A percentile compares a stretch with the other conserved stretches of the same genome.
Evolutionary conservation across 129 eudicot genomes (phyloP).

Genomic region (Gnaphalium uliginosum): DNA sequence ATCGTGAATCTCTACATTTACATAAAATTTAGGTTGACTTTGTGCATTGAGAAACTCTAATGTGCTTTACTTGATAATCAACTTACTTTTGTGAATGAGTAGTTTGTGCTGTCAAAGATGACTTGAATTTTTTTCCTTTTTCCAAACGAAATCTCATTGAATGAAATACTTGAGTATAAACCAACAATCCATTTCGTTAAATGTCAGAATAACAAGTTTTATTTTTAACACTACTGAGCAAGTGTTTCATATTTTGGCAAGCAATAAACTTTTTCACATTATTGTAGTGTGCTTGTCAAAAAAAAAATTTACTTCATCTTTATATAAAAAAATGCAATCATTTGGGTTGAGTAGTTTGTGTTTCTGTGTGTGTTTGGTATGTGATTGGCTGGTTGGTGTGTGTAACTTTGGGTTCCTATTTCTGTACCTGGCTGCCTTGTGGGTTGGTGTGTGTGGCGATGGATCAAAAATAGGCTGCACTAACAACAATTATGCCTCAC

Average conservation of each 20-base stretch:
- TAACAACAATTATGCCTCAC: conserved; percentile 99
- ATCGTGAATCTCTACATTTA: background rate
- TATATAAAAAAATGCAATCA: conserved; percentile 28
- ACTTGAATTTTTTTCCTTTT: conserved; percentile 3
- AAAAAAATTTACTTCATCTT: conserved; percentile 3
- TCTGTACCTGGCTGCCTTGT: conserved; percentile 66
- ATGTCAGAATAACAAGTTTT: conserved; percentile 13
- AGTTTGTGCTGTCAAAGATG: background rate
- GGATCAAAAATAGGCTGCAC: conserved; percentile 96
- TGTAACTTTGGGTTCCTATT: conserved; percentile 66
- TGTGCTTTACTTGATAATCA: background rate
- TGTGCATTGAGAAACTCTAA: background rate
- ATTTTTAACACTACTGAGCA: conserved; percentile 2
- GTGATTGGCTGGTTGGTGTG: conserved; percentile 80
- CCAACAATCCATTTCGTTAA: background rate
- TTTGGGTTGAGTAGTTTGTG: conserved; percentile 63
- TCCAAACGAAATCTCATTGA: background rate
- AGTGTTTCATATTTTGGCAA: conserved; percentile 12
- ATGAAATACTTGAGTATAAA: conserved; percentile 13
- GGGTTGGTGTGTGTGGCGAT: conserved; percentile 89
- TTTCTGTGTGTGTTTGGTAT: conserved; percentile 66
- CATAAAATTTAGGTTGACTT: background rate
- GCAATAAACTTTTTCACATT: conserved; percentile 15
- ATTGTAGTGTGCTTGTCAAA: conserved; percentile 14
- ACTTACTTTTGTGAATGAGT: background rate